These are phyloP conservation scores for Avena eriantha DNA, from an alignment of 176 grass and related monocot genomes.

Conservation along the genomic window DNA sequence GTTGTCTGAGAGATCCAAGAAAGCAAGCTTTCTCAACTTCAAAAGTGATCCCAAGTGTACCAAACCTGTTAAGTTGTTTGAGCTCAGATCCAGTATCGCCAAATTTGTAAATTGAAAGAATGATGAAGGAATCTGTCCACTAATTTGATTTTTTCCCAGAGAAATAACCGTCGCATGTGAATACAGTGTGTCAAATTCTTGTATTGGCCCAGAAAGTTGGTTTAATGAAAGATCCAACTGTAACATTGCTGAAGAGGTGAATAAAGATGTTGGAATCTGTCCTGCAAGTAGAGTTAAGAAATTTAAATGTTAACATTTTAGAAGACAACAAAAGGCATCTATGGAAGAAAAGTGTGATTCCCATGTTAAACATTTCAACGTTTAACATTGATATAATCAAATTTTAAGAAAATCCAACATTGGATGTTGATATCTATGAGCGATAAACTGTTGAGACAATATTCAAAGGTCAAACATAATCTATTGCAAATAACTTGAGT, in stretches of 20 bases:
- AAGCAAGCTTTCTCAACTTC: neutral
- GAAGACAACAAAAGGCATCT: neutral
- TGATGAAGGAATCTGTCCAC: slow-evolving; percentile 25
- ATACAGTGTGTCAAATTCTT: neutral
- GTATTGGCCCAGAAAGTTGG: slow-evolving; percentile 18
- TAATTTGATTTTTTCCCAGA: slow-evolving; percentile 3
- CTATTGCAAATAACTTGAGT: no score
- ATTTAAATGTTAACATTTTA: neutral
- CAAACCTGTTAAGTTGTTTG: neutral
- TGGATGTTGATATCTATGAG: neutral
- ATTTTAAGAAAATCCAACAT: neutral
- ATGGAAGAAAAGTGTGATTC: neutral
- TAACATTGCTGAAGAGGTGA: slow-evolving; percentile 14
- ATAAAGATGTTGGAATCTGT: slow-evolving; percentile 16
- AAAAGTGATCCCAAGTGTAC: neutral
- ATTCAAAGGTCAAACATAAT: no score
- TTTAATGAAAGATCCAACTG: slow-evolving; percentile 22
- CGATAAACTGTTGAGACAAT: neutral
- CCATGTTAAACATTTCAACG: neutral
- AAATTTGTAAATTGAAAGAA: slow-evolving; percentile 17
- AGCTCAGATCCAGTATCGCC: neutral
- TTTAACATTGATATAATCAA: neutral
- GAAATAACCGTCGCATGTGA: neutral
- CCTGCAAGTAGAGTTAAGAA: slow-evolving; percentile 19
- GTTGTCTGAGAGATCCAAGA: neutral